Base-by-base conservation (phyloP, 495 filamentous ascomycete species). In the Chlorociboria aeruginascens region DNA sequence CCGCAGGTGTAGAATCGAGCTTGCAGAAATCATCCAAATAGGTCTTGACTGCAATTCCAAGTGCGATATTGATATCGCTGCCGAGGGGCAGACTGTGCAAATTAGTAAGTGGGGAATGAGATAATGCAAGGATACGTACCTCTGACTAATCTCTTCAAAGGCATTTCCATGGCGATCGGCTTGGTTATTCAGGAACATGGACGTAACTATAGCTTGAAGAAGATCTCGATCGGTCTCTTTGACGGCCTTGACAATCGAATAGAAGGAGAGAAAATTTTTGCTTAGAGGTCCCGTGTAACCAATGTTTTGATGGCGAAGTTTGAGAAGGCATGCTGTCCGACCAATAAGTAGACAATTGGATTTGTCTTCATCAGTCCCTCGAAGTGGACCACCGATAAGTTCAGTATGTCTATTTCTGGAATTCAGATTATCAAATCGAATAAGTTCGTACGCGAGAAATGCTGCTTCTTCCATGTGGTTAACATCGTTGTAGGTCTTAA, bases 221-320 rank as follows among this genome's bases (percentile, higher is more conserved):
- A 95, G 65, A 61, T 90, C 90, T 45, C 92, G 76, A 49, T 92
- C 68, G 34, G 77, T 77, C 45, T 77, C 71, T 14, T 89, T 86
- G 31, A 95, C 80, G 48, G 84, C 79, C 7, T 80, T 80, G 34
- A 84, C 81, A 50, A 96, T 70, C 0, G 88, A 87, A 50, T 87
- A 85, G 67, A 87, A 97, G 29, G 81, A 83, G 9, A 97, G 72
- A 37, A 97, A 71, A 55, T 92, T 85, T 59, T 89, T 81, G 69
- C 85, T 95, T 1, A 99, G 71, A 0, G 92, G 92, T 1, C 92
- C 92, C 20, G 92, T 96, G 64, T 95, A 99, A 20, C 93, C 89
- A 55, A 89, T 89, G 6, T 73, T 67, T 53, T 85, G 75, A 60
- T 99, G 92, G 30, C 79, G 77, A 20, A 99, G 69, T 54, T 83